Evolutionary conservation across 2,329 filamentous ascomycete species (phyloP), one percentile per base, ranked within the genome.

Genomic region (Hypoxylon sp.): DNA sequence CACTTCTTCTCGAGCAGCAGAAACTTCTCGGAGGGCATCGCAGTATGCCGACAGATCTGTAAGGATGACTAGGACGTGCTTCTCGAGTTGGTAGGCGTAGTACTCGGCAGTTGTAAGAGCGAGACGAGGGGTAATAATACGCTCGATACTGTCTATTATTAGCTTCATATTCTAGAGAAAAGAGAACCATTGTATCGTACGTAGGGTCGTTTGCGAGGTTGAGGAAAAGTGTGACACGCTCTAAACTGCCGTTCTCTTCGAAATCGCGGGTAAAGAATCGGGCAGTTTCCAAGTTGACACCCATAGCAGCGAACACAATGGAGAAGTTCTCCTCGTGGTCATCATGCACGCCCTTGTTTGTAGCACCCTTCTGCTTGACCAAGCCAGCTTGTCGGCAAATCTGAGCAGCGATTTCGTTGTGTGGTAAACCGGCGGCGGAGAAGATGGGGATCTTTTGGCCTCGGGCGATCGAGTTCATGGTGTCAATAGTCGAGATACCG

Each of bases 361-460:
- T 91, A 59, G 90, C 81, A 56, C 94, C 87, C 86, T 93, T 75
- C 71, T 87, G 83, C 82, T 94, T 90, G 72, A 98, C 97, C 79
- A 99, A 84, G 82, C 95, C 90, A 75, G 96, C 96, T 83, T 99
- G 96, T 83, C 97, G 91, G 86, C 94, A 98, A 82, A 99, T 99
- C 84, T 98, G 94, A 50, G 96, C 97, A 64, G 97, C 97, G 77
- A 99, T 98, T 86, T 99, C 96, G 84, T 99, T 99, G 85, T 99
- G 97, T 41, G 97, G 97, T 65, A 99, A 89, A 94, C 96, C 96
- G 67, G 96, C 91, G 60, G 96, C 94, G 25, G 96, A 99, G 89
- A 99, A 99, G 77, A 99, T 99, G 75, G 97, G 96, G 73, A 99
- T 99, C 88, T 99, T 99, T 82, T 99, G 96, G 70, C 96, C 96